Evolutionary conservation across 1,139 yeast species (phyloP), one percentile per base, ranked within the genome.

Genomic region (Candida sp.): DNA sequence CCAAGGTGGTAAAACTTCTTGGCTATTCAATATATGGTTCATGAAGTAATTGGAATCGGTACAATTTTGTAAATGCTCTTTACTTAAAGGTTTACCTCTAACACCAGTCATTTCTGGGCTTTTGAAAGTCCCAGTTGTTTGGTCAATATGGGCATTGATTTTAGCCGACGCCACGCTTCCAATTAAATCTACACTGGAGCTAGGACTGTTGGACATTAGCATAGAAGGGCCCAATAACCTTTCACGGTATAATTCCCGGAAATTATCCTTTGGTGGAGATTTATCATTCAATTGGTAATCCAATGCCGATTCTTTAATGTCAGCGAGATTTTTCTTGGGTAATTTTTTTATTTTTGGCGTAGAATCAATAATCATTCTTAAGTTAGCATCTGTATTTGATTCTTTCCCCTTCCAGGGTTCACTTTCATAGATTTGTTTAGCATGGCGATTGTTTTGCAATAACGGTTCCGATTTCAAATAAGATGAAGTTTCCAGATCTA

Each of bases 1-100:
- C 96, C 96, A 89, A 0, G 95, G 95, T 0, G 96, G 96, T 8
- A 83, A 69, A 0, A 87, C 82, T 39, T 87, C 90, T 60, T 89
- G 96, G 38, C 79, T 77, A 51, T 79, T 82, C 46, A 89, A 66
- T 40, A 89, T 83, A 49, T 71, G 73, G 51, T 70, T 73, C 62
- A 73, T 61, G 48, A 73, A 73, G 50, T 69, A 73, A 46, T 64
- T 67, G 4, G 73, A 55, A 48, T 72, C 75, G 6, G 68, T 62
- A 35, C 73, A 57, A 52, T 87, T 82, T 49, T 82, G 84, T 58
- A 89, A 65, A 56, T 87, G 87, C 19, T 74, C 78, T 33, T 59
- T 57, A 34, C 72, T 71, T 22, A 84, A 55, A 2, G 85, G 84
- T 51, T 77, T 72, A 0, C 95, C 95, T 44, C 96, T 64, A 0